Conservation (phyloP, 768 basidiomycete genomes). For the Rhizopogon roseolus region DNA sequence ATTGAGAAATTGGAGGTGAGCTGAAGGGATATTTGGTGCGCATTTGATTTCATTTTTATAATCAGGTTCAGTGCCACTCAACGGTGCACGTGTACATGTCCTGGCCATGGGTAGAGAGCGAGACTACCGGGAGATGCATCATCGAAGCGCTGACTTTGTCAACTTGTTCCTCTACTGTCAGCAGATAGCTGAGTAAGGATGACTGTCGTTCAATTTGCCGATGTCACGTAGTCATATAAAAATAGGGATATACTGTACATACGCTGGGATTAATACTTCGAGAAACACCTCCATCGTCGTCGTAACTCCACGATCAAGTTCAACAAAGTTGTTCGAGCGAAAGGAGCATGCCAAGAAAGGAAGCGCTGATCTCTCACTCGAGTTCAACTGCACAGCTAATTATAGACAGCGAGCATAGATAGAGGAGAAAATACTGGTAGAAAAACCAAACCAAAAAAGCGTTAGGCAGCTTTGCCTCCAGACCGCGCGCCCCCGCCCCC, state of each 20-base stretch:
- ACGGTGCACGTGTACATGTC: not conserved
- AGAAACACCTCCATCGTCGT: too few species aligned
- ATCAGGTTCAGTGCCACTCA: not conserved
- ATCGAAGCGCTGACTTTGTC: not conserved
- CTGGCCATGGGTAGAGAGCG: too few species aligned
- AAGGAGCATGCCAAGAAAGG: not conserved
- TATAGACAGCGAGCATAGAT: not conserved
- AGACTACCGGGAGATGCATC: not conserved
- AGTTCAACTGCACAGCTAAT: not conserved
- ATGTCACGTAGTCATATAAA: not conserved
- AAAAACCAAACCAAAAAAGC: too few species aligned
- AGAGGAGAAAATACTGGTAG: not conserved
- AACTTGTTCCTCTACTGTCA: not conserved
- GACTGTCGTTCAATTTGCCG: not conserved
- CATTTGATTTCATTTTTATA: not conserved
- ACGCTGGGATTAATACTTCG: too few species aligned
- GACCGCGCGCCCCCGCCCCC: conserved; percentile 19
- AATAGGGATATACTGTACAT: too few species aligned
- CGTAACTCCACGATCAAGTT: not conserved
- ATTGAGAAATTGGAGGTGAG: not conserved
- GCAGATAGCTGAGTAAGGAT: not conserved
- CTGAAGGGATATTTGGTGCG: not conserved
- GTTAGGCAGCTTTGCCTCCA: conserved; percentile 21
- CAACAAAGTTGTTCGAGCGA: not conserved
- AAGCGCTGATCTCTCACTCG: not conserved